Percentiles rank a stretch among this genome's conserved stretches.
Conservation (phyloP, 163 green algal species). For the Scenedesmus sp. region DNA sequence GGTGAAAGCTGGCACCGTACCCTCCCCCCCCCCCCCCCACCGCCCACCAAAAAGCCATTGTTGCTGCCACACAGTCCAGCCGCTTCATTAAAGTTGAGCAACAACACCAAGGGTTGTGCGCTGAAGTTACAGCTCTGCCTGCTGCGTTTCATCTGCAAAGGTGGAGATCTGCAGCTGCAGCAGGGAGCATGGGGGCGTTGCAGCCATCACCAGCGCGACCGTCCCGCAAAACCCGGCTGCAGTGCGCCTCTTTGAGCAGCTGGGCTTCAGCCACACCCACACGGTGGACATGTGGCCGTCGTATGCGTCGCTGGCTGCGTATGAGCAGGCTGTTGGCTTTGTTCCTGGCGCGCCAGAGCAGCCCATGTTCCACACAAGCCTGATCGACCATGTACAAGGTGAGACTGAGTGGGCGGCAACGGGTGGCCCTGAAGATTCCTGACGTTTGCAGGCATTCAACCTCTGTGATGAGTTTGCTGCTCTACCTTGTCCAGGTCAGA, state of each 20-base stretch:
- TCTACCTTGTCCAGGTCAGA: not conserved
- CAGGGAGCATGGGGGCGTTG: not conserved
- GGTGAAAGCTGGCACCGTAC: no score
- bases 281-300: conserved; percentile 40
- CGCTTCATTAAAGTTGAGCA: not conserved
- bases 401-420: not conserved
- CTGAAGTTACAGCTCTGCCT: not conserved
- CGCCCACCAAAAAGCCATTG: no score
- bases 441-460: no score
- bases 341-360: not conserved
- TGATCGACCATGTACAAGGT: not conserved
- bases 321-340: conserved; percentile 30
- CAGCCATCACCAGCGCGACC: not conserved
- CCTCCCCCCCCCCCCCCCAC: no score
- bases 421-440: not conserved
- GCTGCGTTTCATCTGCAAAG: not conserved
- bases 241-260: not conserved
- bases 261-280: conserved; percentile 18
- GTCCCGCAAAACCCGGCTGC: conserved; percentile 27
- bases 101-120: not conserved
- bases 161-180: not conserved
- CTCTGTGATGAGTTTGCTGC: no score
- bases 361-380: no score
- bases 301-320: not conserved
- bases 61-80: no score